Conservation (phyloP, 2,329 filamentous ascomycete species). For the Graphilbum ipis-grandicollis region DNA sequence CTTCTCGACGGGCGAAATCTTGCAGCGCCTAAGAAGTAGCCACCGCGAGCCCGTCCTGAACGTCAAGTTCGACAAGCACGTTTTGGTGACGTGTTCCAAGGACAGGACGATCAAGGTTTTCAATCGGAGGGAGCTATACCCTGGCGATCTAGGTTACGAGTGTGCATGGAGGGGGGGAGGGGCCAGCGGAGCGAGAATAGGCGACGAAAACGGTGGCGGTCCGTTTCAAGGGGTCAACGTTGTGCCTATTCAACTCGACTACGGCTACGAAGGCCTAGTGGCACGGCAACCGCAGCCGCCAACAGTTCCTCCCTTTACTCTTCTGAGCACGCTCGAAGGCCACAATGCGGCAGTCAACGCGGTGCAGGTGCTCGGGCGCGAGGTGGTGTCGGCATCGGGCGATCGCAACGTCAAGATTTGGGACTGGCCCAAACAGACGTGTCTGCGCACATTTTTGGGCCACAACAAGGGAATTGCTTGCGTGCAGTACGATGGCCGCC, state of each 20-base stretch:
- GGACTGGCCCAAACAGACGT: conserved; percentile 69
- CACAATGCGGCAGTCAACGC: conserved; percentile 91
- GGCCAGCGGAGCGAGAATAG: too few relatives aligned
- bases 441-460: conserved; percentile 62
- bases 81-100: conserved; percentile 91
- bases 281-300: too few relatives aligned
- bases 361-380: conserved; percentile 71
- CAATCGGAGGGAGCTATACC: conserved; percentile 55
- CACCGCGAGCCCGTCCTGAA: conserved; percentile 88
- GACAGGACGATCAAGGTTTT: conserved; percentile 96
- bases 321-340: conserved; percentile 65
- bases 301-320: conserved; percentile 55
- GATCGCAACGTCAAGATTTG: conserved; percentile 90
- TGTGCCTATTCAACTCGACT: conserved; percentile 33
- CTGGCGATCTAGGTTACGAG: conserved; percentile 42
- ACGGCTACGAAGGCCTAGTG: conserved; percentile 29
- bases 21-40: conserved; percentile 59
- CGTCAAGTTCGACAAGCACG: conserved; percentile 77
- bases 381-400: conserved; percentile 87
- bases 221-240: conserved; percentile 23
- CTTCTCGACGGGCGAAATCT: conserved; percentile 73
- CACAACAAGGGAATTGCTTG: conserved; percentile 94
- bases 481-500: conserved; percentile 84
- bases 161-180: too few relatives aligned
- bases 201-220: conserved; percentile 28